phyloP scores from a whole-genome alignment of 345 rosid genomes.

The Arabidopsis thaliana region TAIR10.1 NC_003070.9:979001-979500 shows the following conservation, averaged over 20 bases:
- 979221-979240: background rate
- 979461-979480: constrained; percentile 7
- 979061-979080: constrained; percentile 24
- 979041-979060: constrained; percentile 44
- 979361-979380: constrained; percentile 11
- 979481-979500: constrained; percentile 13
- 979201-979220: background rate
- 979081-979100: constrained; percentile 44
- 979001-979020: constrained; percentile 24
- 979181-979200: constrained; percentile 12
- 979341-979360: background rate
- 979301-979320: background rate
- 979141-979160: background rate
- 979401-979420: constrained; percentile 27
- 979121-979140: constrained; percentile 31
- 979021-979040: constrained; percentile 28
- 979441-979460: constrained; percentile 15
- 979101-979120: constrained; percentile 41
- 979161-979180: constrained; percentile 16
- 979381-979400: constrained; percentile 8
- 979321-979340: background rate
- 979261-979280: constrained; percentile 1
- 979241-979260: background rate
- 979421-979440: constrained; percentile 18
- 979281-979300: background rate